These are phyloP conservation scores for Lathyrus sativus DNA, from an alignment of 306 rosid genomes.

Conservation along the genomic window DNA sequence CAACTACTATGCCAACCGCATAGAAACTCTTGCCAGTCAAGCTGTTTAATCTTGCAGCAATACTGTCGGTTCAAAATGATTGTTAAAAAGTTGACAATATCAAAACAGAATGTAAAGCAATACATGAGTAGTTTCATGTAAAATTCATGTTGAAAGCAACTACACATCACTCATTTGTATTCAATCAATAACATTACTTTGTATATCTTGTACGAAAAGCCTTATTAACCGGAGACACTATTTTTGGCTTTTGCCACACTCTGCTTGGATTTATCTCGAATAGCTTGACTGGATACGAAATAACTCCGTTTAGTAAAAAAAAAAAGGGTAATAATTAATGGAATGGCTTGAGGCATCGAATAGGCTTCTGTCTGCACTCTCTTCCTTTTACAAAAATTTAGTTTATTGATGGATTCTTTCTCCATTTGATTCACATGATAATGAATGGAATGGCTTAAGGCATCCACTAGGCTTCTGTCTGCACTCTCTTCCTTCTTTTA, in stretches of 20 bases:
- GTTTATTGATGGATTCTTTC: constrained; percentile 3
- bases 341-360: constrained; percentile 2
- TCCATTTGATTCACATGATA: constrained; percentile 14
- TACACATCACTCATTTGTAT: neutral
- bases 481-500: constrained; percentile 16
- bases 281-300: neutral
- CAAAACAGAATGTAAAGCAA: neutral
- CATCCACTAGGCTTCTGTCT: neutral
- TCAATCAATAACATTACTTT: neutral
- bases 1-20: constrained; percentile 1
- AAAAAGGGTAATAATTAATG: neutral
- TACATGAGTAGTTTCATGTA: neutral
- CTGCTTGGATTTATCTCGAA: constrained; percentile 28
- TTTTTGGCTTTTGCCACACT: neutral
- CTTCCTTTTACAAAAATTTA: neutral
- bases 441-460: constrained; percentile 13
- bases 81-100: neutral
- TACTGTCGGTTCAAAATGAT: neutral
- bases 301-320: neutral
- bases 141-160: neutral
- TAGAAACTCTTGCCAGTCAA: constrained; percentile 9
- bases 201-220: neutral
- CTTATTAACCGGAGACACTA: neutral
- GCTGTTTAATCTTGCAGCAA: constrained; percentile 12
- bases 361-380: constrained; percentile 1